phyloP scores from a whole-genome alignment of 179 eudicot genomes.

The Dionaea muscipula region DNA sequence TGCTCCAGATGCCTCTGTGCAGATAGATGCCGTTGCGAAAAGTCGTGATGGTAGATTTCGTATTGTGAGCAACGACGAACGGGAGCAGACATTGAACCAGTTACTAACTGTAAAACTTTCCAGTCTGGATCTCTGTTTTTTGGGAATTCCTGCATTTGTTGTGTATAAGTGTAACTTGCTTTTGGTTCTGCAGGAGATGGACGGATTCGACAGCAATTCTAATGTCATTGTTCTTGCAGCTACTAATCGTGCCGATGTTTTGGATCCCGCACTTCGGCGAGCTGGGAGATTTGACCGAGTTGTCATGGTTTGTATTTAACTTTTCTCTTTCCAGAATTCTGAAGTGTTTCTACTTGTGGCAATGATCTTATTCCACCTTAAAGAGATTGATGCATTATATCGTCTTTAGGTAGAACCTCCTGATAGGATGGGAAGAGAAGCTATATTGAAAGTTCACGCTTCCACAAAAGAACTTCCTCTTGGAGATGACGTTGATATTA shows the following conservation, averaged over 20 bases:
- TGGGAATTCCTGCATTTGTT: constrained; percentile 1
- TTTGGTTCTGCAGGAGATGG: constrained; percentile 73
- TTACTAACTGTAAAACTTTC: constrained; percentile 58
- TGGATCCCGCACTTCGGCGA: constrained; percentile 92
- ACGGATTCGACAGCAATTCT: constrained; percentile 93
- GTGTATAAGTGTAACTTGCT: background rate
- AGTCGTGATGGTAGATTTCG: constrained; percentile 90
- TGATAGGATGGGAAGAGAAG: constrained; percentile 82
- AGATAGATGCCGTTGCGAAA: constrained; percentile 98
- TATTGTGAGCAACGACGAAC: constrained; percentile 85
- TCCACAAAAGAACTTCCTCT: constrained; percentile 82
- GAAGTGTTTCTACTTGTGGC: constrained; percentile 1
- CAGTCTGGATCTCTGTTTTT: background rate
- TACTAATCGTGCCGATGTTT: constrained; percentile 85
- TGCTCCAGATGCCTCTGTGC: constrained; percentile 13
- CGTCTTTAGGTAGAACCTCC: constrained; percentile 71
- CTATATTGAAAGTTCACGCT: constrained; percentile 74
- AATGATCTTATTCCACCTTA: background rate
- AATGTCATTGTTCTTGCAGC: constrained; percentile 97
- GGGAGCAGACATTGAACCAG: constrained; percentile 93
- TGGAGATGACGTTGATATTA: constrained; percentile 58
- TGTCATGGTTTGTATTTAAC: constrained; percentile 65
- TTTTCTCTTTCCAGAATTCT: too few species aligned
- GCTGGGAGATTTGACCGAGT: constrained; percentile 98
- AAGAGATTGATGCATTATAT: constrained; percentile 8